Base-by-base conservation (phyloP, 495 filamentous ascomycete species). In the Podospora pseudocomata region DNA sequence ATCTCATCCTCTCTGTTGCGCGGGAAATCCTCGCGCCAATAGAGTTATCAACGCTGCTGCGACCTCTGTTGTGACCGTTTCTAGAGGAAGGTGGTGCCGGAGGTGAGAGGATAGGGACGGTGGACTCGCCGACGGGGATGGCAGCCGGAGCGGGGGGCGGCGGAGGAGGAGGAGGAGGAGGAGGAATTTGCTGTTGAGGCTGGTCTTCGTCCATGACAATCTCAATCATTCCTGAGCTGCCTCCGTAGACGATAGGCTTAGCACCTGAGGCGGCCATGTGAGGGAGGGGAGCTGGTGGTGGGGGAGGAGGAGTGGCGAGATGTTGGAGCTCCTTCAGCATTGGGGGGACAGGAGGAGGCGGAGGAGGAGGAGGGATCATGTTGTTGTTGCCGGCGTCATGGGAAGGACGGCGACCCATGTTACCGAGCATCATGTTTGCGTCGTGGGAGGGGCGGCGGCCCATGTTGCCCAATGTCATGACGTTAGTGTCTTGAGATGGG, bases 311-410 rank as follows among this genome's bases (percentile, higher is more conserved):
- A 18, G 73, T 81, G 30, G 88, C 88, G 9, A 97, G 85, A 78
- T 97, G 93, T 74, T 93, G 90, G n/a, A 96, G 86, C 70, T 97
- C 91, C 63, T 89, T 88, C 54, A 97, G 82, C 34, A 96, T 85
- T 13, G 90, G 88, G 39, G 79, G 79, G 7, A 79, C 79, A 1
- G 82, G 83, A 0, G 82, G 83, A 2, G 84, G 83, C 5, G 83
- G 83, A 9, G 84, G 83, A 0, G 83, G 83, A 28, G 80, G 78
- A 54, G 82, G 79, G 67, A 82, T 80, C 30, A 54, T 62, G 15
- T 63, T 55, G 11, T 64, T 63, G 60, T 67, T 67, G 34, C 32
- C 53, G 54, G 53, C 53, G 57, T 83, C 78, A 49, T 79, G 72
- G 30, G 73, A 80, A 16, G 75, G 68, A 54, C 71, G 72, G 57